Percentiles rank a stretch among this genome's conserved stretches.
Conservation (phyloP, 2,329 filamentous ascomycete genomes). For the Paraphoma chrysanthemicola region DNA sequence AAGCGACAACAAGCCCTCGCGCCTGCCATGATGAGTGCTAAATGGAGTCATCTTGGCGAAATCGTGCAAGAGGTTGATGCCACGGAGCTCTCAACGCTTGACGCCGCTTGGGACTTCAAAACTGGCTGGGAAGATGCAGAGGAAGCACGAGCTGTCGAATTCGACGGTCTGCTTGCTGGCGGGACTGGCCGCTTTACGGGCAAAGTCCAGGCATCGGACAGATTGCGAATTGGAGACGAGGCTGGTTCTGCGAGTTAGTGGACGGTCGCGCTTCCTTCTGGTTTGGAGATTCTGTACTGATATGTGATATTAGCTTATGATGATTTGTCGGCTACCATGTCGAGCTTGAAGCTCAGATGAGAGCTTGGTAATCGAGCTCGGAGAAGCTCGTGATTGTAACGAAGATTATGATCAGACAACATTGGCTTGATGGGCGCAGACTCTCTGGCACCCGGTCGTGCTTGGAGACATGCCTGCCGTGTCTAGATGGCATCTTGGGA, state of each 20-base stretch:
- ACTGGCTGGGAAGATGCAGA: conserved; percentile 41
- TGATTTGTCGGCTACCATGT: too few species aligned
- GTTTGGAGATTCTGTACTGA: too few species aligned
- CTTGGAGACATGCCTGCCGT: too few species aligned
- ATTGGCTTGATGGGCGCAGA: too few species aligned
- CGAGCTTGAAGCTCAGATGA: too few species aligned
- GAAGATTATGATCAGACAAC: too few species aligned
- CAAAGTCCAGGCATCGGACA: conserved; percentile 27
- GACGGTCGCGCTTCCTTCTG: not conserved
- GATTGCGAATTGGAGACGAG: conserved; percentile 10
- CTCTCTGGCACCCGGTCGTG: too few species aligned
- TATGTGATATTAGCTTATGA: too few species aligned
- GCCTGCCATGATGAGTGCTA: conserved; percentile 47
- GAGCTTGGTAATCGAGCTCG: too few species aligned
- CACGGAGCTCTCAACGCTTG: conserved; percentile 40
- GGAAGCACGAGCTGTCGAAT: conserved; percentile 47
- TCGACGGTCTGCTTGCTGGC: conserved; percentile 50
- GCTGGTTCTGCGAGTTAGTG: conserved; percentile 21
- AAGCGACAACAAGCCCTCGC: conserved; percentile 38
- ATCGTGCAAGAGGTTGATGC: conserved; percentile 49
- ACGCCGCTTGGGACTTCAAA: conserved; percentile 41
- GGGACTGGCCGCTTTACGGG: conserved; percentile 53
- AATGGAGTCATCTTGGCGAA: conserved; percentile 46
- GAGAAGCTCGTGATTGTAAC: too few species aligned
- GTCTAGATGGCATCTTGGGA: too few species aligned